Evolutionary conservation across 306 rosid genomes (phyloP).

Genomic region (Luffa aegyptiaca): DNA sequence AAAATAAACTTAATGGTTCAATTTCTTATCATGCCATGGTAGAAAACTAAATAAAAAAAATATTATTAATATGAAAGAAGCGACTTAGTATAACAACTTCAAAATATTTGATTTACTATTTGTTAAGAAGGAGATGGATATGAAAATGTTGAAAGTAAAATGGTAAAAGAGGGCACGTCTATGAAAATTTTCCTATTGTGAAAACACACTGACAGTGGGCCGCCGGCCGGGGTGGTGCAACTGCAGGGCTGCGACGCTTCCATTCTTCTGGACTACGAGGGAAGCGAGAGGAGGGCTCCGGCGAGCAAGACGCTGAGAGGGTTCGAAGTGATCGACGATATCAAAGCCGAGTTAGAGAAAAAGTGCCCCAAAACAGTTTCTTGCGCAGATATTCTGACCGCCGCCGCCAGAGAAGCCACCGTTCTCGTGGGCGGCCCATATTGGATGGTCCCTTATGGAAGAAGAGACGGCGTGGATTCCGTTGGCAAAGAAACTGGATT

Average conservation of each 20-base stretch:
- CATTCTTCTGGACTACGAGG: slow-evolving; percentile 53
- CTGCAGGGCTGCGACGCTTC: slow-evolving; percentile 80
- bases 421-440: slow-evolving; percentile 57
- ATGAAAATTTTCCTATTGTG: no score
- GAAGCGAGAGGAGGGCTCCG: slow-evolving; percentile 58
- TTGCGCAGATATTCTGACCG: slow-evolving; percentile 61
- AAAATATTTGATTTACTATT: no score
- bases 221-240: neutral
- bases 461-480: slow-evolving; percentile 60
- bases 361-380: slow-evolving; percentile 59
- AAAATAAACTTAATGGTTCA: no score
- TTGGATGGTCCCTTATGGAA: slow-evolving; percentile 60
- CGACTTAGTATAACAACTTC: no score
- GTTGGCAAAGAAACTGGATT: slow-evolving; percentile 38
- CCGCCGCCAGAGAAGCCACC: slow-evolving; percentile 67
- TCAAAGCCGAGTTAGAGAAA: slow-evolving; percentile 62
- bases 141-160: no score
- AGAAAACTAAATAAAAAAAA: no score
- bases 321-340: slow-evolving; percentile 62
- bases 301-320: slow-evolving; percentile 76
- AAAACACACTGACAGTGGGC: neutral
- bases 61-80: no score
- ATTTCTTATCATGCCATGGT: no score
- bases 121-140: no score
- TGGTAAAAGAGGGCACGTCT: no score